These are phyloP conservation scores for Mycosarcoma mackinlayi DNA, from an alignment of 1,284 basidiomycete species.

Conservation along the genomic window DNA sequence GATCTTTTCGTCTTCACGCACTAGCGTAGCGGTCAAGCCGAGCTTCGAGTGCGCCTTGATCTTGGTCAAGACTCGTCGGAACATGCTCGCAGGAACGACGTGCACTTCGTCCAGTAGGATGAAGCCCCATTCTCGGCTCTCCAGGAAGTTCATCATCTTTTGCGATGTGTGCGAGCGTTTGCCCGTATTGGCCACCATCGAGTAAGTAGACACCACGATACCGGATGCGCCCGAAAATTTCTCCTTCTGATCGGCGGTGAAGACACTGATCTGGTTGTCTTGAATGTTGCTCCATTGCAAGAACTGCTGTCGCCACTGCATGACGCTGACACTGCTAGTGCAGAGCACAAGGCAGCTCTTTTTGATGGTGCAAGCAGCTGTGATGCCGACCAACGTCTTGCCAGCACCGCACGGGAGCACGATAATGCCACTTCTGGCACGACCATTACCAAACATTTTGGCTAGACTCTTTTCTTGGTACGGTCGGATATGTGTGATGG, in stretches of 20 bases:
- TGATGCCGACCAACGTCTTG: slow-evolving; percentile 98
- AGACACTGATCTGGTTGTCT: slow-evolving; percentile 67
- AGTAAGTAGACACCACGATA: slow-evolving; percentile 68
- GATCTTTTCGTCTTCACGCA: slow-evolving; percentile 99
- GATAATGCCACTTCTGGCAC: slow-evolving; percentile 85
- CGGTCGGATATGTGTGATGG: slow-evolving; percentile 66
- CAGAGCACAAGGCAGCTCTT: slow-evolving; percentile 98
- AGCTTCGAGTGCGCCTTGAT: slow-evolving; percentile 68
- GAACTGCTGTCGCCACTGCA: slow-evolving; percentile 68
- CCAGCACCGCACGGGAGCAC: slow-evolving; percentile 98
- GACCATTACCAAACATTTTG: slow-evolving; percentile 68
- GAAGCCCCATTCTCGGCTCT: slow-evolving; percentile 67
- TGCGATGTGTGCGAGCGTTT: slow-evolving; percentile 68
- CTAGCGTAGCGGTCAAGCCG: slow-evolving; percentile 78
- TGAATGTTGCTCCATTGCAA: slow-evolving; percentile 68
- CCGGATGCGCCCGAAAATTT: slow-evolving; percentile 67
- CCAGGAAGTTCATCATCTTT: slow-evolving; percentile 69
- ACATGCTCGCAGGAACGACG: slow-evolving; percentile 68
- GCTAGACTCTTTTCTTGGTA: slow-evolving; percentile 68
- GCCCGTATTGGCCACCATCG: slow-evolving; percentile 68
- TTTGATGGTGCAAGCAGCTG: slow-evolving; percentile 98
- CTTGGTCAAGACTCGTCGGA: slow-evolving; percentile 67
- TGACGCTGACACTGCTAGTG: slow-evolving; percentile 68
- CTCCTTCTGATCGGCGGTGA: slow-evolving; percentile 67
- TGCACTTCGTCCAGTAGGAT: slow-evolving; percentile 68